Conservation (phyloP, 2,329 filamentous ascomycete genomes). For the Cylindrodendrum hubeiense region DNA sequence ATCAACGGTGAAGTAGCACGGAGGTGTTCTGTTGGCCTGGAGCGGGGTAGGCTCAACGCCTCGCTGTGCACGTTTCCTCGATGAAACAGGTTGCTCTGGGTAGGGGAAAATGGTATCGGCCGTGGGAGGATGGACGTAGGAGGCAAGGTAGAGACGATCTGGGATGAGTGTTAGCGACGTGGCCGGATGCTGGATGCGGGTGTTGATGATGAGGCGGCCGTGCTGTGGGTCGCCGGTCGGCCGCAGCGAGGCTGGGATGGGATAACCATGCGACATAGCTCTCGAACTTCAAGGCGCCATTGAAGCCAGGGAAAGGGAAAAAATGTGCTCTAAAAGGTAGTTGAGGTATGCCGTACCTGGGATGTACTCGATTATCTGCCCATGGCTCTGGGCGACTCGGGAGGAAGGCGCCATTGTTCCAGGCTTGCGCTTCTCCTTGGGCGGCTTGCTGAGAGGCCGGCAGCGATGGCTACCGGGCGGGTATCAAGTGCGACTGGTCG, state of each 20-base stretch:
- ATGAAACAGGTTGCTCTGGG: constrained; percentile 72
- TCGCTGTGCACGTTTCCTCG: constrained; percentile 63
- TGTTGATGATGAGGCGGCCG: constrained; percentile 14
- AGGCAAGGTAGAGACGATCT: constrained; percentile 96
- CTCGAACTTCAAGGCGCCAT: constrained; percentile 26
- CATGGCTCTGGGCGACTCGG: constrained; percentile 71
- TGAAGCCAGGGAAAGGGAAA: constrained; percentile 23
- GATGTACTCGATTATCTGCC: constrained; percentile 96
- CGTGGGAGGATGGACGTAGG: constrained; percentile 86
- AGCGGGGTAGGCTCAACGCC: constrained; percentile 59
- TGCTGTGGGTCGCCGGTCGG: constrained; percentile 23
- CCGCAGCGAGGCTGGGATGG: constrained; percentile 24
- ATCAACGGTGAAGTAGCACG: constrained; percentile 96
- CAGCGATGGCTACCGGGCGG: constrained; percentile 11
- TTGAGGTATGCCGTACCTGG: constrained; percentile 72
- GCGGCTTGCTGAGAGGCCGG: background rate
- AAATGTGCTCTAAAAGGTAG: background rate
- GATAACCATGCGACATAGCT: constrained; percentile 50
- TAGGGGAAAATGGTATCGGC: constrained; percentile 90
- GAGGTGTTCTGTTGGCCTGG: constrained; percentile 60
- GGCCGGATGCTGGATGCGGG: constrained; percentile 30
- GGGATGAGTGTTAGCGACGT: constrained; percentile 47
- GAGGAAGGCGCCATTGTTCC: constrained; percentile 64
- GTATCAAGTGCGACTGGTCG: constrained; percentile 13
- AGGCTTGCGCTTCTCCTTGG: constrained; percentile 42